Percentiles rank a stretch among this genome's conserved stretches.
phyloP scores from a whole-genome alignment of 805 yeast genomes.

The Yarrowia porcina region DNA sequence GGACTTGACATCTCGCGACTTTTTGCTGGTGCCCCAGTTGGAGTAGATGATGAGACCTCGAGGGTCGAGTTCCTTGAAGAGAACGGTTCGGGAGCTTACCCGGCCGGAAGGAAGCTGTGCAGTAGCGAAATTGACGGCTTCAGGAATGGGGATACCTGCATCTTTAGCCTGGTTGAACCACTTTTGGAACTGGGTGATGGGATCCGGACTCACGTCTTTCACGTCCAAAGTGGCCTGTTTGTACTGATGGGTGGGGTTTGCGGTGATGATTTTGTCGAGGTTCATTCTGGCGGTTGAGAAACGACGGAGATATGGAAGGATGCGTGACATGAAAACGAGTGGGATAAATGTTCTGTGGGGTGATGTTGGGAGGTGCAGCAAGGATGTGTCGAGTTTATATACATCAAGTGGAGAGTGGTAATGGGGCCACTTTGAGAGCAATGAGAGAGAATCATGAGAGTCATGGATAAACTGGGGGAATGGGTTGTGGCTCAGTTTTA shows the following conservation, averaged over 20 bases:
- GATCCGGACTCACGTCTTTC: constrained; percentile 52
- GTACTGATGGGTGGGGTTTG: constrained; percentile 87
- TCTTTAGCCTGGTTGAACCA: constrained; percentile 82
- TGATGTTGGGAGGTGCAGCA: background rate
- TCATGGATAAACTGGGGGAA: no score
- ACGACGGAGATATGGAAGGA: background rate
- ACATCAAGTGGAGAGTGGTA: no score
- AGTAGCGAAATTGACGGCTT: constrained; percentile 82
- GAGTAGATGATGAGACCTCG: constrained; percentile 85
- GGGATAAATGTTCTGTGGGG: background rate
- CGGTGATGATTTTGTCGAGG: constrained; percentile 44
- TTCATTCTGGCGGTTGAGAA: background rate
- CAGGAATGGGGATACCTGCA: constrained; percentile 64
- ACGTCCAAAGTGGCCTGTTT: constrained; percentile 61
- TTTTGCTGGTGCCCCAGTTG: constrained; percentile 86
- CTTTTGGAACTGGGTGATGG: constrained; percentile 70
- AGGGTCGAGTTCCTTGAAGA: constrained; percentile 84
- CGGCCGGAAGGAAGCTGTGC: constrained; percentile 87
- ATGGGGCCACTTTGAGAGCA: background rate
- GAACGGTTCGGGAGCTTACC: constrained; percentile 76
- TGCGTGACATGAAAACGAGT: background rate
- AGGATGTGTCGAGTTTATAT: background rate
- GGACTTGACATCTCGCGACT: constrained; percentile 62
- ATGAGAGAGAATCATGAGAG: background rate
- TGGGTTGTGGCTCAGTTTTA: no score